Percentiles rank a stretch among this genome's conserved stretches.
phyloP scores from a whole-genome alignment of 2,329 filamentous ascomycete species.

The Penicillium sp. region DNA sequence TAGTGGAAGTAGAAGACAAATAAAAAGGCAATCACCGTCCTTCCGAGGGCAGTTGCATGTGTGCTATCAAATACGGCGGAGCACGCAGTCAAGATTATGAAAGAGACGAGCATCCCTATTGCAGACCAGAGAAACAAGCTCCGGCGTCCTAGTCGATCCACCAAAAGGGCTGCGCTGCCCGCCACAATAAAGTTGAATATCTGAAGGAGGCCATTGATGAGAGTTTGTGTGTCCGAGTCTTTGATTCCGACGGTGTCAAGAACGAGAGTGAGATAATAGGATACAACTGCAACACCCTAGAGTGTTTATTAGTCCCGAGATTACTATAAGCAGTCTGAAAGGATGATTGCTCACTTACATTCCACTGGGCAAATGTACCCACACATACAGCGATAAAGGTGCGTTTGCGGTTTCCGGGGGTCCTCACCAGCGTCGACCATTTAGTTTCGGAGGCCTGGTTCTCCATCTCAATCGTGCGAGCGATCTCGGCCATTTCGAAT shows the following conservation, averaged over 20 bases:
- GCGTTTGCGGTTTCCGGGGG: conserved; percentile 29
- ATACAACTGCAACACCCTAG: conserved; percentile 38
- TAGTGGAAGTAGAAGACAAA: conserved; percentile 65
- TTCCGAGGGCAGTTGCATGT: conserved; percentile 9
- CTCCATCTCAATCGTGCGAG: conserved; percentile 25
- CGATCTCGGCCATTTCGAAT: conserved; percentile 33
- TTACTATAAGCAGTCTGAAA: no score
- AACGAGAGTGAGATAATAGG: conserved; percentile 44
- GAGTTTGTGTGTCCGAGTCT: conserved; percentile 37
- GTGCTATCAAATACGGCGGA: conserved; percentile 25
- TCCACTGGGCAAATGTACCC: conserved; percentile 30
- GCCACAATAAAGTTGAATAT: conserved; percentile 29
- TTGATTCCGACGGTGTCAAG: conserved; percentile 44
- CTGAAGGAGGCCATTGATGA: conserved; percentile 43
- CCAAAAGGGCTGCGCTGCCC: conserved; percentile 20
- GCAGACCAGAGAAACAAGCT: conserved; percentile 26
- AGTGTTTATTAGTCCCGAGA: background rate
- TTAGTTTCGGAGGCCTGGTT: conserved; percentile 14
- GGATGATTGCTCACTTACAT: conserved; percentile 18
- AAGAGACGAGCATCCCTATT: conserved; percentile 30
- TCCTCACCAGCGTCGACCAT: conserved; percentile 20
- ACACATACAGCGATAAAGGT: conserved; percentile 32
- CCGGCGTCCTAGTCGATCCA: conserved; percentile 29
- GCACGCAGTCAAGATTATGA: conserved; percentile 27
- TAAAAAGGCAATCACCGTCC: conserved; percentile 59